phyloP scores from a whole-genome alignment of 2,329 filamentous ascomycete genomes.

The Podosphaera fusca region DNA sequence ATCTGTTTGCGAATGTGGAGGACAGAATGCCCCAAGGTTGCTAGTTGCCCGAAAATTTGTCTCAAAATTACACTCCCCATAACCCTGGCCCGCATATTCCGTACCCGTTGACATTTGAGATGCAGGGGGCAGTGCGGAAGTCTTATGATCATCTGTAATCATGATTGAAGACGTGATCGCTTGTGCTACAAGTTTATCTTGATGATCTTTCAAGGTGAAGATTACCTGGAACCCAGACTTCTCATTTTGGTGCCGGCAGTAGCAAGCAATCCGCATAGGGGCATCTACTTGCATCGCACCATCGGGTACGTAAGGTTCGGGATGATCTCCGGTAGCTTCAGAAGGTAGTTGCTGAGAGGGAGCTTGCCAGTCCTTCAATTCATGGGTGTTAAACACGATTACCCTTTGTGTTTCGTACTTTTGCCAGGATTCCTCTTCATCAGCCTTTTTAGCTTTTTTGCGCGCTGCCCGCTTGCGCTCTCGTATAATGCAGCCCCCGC shows the following conservation, averaged over 20 bases:
- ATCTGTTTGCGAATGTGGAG: constrained; percentile 40
- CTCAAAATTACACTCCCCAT: constrained; percentile 11
- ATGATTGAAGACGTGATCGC: constrained; percentile 73
- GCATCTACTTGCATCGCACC: constrained; percentile 58
- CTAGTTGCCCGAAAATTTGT: constrained; percentile 6
- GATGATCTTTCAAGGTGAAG: constrained; percentile 73
- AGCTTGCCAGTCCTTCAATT: constrained; percentile 64
- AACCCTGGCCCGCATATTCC: constrained; percentile 15
- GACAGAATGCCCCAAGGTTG: constrained; percentile 23
- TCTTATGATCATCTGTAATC: constrained; percentile 97
- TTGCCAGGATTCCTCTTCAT: constrained; percentile 76
- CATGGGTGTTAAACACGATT: constrained; percentile 76
- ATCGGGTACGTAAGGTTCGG: constrained; percentile 24
- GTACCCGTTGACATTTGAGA: constrained; percentile 13
- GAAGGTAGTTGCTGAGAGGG: constrained; percentile 27
- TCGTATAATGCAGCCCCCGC: constrained; percentile 69
- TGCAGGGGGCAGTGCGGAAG: constrained; percentile 28
- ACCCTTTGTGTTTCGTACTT: constrained; percentile 59
- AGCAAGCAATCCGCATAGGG: constrained; percentile 91
- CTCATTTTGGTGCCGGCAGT: constrained; percentile 85
- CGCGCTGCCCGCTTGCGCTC: constrained; percentile 77
- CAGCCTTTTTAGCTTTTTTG: constrained; percentile 81
- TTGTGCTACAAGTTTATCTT: constrained; percentile 58
- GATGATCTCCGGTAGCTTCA: constrained; percentile 22
- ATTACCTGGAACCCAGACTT: constrained; percentile 85